Conservation (phyloP, 208 protist genomes). For the Pavlovales sp. region DNA sequence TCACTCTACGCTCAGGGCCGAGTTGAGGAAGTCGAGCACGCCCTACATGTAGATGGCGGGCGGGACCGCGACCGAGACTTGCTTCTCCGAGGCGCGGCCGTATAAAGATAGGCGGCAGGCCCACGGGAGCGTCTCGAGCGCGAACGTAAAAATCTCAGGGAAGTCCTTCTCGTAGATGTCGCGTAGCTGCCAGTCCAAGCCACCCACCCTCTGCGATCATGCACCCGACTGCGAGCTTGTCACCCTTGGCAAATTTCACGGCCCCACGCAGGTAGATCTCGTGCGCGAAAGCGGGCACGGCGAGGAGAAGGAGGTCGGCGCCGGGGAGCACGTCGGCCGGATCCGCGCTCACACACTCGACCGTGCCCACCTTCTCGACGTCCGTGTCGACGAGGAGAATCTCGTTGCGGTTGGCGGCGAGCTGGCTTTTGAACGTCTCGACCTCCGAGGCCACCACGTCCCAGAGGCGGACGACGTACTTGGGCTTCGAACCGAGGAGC, state of each 20-base stretch:
- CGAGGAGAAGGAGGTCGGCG: slow-evolving; percentile 29
- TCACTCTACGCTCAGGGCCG: background rate
- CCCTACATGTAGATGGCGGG: background rate
- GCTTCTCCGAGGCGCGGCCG: background rate
- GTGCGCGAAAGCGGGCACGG: slow-evolving; percentile 43
- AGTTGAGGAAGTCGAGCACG: background rate
- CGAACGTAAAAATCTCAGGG: background rate
- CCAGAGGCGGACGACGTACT: too few relatives aligned
- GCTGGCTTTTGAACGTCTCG: too few relatives aligned
- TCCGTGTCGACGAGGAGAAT: too few relatives aligned
- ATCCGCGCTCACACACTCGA: background rate
- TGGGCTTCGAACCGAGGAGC: too few relatives aligned
- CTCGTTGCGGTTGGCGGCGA: too few relatives aligned
- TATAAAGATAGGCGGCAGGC: slow-evolving; percentile 20
- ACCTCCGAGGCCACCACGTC: too few relatives aligned
- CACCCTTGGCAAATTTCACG: background rate
- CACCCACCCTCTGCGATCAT: slow-evolving; percentile 26
- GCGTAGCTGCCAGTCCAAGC: slow-evolving; percentile 27
- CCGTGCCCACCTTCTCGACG: too few relatives aligned
- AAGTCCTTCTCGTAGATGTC: slow-evolving; percentile 6
- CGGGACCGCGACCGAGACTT: background rate
- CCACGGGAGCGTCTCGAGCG: slow-evolving; percentile 28
- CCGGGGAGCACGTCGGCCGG: slow-evolving; percentile 34
- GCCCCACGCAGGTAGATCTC: slow-evolving; percentile 17
- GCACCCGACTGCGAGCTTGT: slow-evolving; percentile 6